Conservation (phyloP, 805 yeast genomes). For the Kluyveromyces aestuarii region DNA sequence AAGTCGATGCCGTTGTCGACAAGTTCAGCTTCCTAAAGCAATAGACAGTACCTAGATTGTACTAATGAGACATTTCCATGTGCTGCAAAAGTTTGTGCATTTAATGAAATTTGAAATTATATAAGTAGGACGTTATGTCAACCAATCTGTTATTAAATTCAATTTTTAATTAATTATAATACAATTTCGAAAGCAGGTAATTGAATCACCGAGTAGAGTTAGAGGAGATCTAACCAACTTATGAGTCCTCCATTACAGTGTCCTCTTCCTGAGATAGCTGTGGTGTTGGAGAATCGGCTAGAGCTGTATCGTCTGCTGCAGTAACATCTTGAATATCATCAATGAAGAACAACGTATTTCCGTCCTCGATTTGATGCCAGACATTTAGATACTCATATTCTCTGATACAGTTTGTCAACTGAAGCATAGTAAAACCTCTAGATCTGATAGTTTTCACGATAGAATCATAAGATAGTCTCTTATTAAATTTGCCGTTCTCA, state of each 20-base stretch:
- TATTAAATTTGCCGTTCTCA: constrained; percentile 27
- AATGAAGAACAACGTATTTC: constrained; percentile 51
- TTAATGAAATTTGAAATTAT: too few species aligned
- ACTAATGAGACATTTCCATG: not conserved
- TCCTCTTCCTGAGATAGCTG: not conserved
- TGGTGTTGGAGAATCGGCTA: not conserved
- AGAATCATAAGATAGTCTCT: constrained; percentile 33
- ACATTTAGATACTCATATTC: constrained; percentile 66
- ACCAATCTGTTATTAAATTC: not conserved
- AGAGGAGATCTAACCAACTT: not conserved
- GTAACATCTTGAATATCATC: constrained; percentile 24
- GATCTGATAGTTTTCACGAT: constrained; percentile 60
- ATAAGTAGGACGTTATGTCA: not conserved
- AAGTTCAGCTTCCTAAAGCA: constrained; percentile 20
- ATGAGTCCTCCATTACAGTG: not conserved
- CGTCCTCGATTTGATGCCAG: constrained; percentile 70
- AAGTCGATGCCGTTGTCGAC: constrained; percentile 34
- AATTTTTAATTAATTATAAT: not conserved
- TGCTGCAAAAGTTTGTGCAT: not conserved
- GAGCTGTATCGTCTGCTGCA: not conserved
- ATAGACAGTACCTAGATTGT: not conserved
- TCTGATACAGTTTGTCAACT: constrained; percentile 62
- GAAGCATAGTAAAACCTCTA: constrained; percentile 76
- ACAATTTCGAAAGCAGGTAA: not conserved
- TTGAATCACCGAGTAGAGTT: not conserved